Conservation (phyloP, 2,329 filamentous ascomycete species). For the Sordariomycetes sp. region DNA sequence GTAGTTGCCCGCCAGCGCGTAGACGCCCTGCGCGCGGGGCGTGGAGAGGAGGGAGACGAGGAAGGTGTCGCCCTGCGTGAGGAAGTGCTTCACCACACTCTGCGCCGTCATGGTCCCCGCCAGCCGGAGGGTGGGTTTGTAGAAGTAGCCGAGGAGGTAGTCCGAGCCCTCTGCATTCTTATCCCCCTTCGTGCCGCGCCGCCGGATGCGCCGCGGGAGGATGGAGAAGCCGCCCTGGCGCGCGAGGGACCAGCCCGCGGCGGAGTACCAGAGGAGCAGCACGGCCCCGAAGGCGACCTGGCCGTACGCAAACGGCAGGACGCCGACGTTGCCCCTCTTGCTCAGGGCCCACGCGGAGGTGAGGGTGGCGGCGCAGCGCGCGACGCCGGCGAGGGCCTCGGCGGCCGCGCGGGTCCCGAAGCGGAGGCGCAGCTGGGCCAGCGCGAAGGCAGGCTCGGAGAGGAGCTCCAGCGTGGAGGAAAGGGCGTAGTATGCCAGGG, state of each 20-base stretch:
- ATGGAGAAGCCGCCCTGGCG: slow-evolving; percentile 57
- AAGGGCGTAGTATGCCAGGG: slow-evolving; percentile 42
- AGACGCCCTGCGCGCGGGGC: slow-evolving; percentile 75
- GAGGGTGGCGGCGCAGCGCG: slow-evolving; percentile 68
- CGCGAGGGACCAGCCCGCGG: slow-evolving; percentile 48
- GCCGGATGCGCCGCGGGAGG: slow-evolving; percentile 24
- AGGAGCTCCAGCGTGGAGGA: slow-evolving; percentile 63
- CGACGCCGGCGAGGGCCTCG: slow-evolving; percentile 71
- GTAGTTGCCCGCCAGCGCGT: slow-evolving; percentile 90
- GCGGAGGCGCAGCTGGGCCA: slow-evolving; percentile 70
- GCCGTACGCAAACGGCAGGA: slow-evolving; percentile 81
- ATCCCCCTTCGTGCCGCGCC: no score
- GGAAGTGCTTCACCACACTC: slow-evolving; percentile 79
- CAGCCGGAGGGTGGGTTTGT: slow-evolving; percentile 58
- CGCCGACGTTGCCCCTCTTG: slow-evolving; percentile 48
- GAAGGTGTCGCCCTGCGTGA: slow-evolving; percentile 90
- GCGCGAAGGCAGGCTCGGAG: slow-evolving; percentile 80
- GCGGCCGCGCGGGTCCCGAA: slow-evolving; percentile 74
- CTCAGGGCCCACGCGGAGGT: slow-evolving; percentile 51
- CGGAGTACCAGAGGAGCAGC: slow-evolving; percentile 60
- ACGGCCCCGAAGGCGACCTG: slow-evolving; percentile 66
- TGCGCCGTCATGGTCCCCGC: slow-evolving; percentile 79
- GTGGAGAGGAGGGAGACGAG: slow-evolving; percentile 71
- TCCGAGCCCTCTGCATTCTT: slow-evolving; percentile 5
- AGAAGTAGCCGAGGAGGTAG: slow-evolving; percentile 55